phyloP scores from a whole-genome alignment of 768 basidiomycete genomes.

The Mycena floridula region DNA sequence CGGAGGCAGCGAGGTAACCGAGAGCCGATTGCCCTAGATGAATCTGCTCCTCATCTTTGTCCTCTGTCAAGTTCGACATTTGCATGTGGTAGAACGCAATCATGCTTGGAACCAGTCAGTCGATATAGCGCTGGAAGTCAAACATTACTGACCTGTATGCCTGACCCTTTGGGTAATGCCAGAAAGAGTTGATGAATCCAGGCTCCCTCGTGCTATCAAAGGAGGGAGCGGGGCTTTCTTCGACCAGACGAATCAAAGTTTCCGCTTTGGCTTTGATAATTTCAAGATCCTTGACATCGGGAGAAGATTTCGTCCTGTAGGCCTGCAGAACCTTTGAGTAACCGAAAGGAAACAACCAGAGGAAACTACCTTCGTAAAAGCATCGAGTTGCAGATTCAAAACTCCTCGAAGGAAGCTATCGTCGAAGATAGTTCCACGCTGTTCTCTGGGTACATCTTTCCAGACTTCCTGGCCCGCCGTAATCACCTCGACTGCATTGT shows the following conservation, averaged over 20 bases:
- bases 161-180: conserved; percentile 9
- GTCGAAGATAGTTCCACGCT: conserved; percentile 10
- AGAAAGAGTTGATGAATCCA: conserved; percentile 7
- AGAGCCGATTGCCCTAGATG: conserved; percentile 7
- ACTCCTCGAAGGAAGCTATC: conserved; percentile 11
- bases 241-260: conserved; percentile 7
- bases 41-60: background rate
- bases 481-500: conserved; percentile 7
- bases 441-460: conserved; percentile 1
- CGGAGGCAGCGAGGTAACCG: conserved; percentile 8
- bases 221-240: conserved; percentile 4
- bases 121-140: background rate
- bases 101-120: conserved; percentile 4
- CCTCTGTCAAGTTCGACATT: background rate
- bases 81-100: conserved; percentile 8
- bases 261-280: conserved; percentile 9
- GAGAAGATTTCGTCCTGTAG: background rate
- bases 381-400: conserved; percentile 8
- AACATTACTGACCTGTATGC: conserved; percentile 9
- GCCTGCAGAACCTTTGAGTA: background rate
- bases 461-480: conserved; percentile 7
- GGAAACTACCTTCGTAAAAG: conserved; percentile 12
- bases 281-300: background rate
- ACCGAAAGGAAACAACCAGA: background rate
- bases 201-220: conserved; percentile 2